Base-by-base conservation (phyloP, 208 protist genomes). In the Leishmania guyanensis region DNA sequence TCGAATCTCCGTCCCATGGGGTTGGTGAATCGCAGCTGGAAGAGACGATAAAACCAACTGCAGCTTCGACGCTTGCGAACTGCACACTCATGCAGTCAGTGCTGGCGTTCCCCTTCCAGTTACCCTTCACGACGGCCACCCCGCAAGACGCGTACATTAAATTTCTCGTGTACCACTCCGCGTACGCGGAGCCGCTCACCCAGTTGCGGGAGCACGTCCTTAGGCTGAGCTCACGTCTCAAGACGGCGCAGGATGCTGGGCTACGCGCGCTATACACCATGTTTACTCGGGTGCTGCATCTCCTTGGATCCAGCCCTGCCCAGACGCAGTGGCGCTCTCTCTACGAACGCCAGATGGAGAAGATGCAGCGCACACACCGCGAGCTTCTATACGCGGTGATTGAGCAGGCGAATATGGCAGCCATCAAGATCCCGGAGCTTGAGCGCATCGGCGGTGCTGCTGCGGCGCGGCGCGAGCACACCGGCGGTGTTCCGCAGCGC, bases 261-360 rank as follows among this genome's bases (percentile, higher is more conserved):
- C 64, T 94, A 60, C 73, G 85, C 1, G 80, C 62, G 26, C 70
- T 93, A 16, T 91, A 93, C 83, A 54, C n/a, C 50, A 73, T 84
- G 6, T 82, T 88, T 76, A 77, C 77, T 26, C 85, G 87, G 43
- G 72, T 71, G 16, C 46, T 88, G 29, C 77, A 78, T n/a, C 46
- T 33, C 29, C 46, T 75, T 3, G 48, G 69, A 51, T 51, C 75
- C 29, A 29, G 14, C 0, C 43, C 46, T 22, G 48, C 39, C 20
- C 72, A 77, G 48, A 10, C 70, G 58, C 82, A 74, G 70, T 77
- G 71, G 50, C 87, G 81, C 62, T 79, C 84, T 20, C 36, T 79
- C n/a, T 92, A 90, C 72, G 88, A 94, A 73, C 68, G 80, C 64
- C 75, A 89, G 65, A 82, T 93, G 75, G 82, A 88, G n/a, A 85